phyloP scores from a whole-genome alignment of 2,329 filamentous ascomycete species.

The Calonectria naviculata region DNA sequence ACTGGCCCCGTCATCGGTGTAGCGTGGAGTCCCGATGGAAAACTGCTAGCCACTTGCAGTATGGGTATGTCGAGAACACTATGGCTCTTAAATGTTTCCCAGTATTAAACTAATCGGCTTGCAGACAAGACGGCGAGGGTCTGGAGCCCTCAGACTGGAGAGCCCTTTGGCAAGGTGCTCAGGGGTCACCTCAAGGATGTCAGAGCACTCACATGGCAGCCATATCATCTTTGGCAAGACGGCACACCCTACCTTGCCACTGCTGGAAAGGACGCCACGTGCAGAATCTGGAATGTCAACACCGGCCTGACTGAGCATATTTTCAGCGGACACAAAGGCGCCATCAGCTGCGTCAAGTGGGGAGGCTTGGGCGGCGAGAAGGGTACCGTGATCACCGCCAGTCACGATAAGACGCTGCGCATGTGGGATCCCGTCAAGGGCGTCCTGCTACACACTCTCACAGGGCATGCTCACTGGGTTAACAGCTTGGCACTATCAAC shows the following conservation, averaged over 20 bases:
- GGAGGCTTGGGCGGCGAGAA: background rate
- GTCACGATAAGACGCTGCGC: background rate
- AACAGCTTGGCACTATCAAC: background rate
- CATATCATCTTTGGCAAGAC: background rate
- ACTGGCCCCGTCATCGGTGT: background rate
- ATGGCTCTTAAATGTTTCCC: background rate
- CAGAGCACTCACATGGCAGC: background rate
- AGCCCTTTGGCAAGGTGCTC: background rate
- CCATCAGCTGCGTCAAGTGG: background rate
- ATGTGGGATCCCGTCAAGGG: conserved; percentile 1
- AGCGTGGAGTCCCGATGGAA: background rate
- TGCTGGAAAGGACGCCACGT: background rate
- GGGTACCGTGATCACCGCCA: background rate
- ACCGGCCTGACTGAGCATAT: background rate
- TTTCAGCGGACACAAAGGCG: background rate
- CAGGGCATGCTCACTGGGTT: background rate
- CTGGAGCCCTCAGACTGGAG: background rate
- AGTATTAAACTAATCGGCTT: background rate
- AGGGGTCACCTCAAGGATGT: background rate
- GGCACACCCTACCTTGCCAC: background rate
- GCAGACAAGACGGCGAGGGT: background rate
- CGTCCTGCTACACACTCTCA: background rate
- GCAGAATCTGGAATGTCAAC: background rate
- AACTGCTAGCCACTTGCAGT: background rate
- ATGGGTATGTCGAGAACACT: background rate